A percentile compares a stretch with the other conserved stretches of the same genome.
These are phyloP conservation scores for Ceratobasidium papillatum DNA, from an alignment of 1,284 basidiomycete species.

Conservation along the genomic window DNA sequence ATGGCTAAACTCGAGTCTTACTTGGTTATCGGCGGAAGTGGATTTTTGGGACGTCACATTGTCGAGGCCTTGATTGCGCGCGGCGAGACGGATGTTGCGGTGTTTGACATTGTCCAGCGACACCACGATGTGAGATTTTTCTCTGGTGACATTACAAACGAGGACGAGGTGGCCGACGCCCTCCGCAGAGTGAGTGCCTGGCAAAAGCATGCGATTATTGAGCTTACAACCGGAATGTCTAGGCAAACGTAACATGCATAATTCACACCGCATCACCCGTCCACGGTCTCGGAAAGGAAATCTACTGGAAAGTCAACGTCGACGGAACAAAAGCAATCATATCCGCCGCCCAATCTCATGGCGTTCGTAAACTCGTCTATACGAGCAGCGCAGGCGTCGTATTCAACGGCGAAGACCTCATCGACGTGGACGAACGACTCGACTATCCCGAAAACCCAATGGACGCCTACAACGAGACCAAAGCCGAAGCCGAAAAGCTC, in stretches of 20 bases:
- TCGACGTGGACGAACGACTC: conserved; percentile 90
- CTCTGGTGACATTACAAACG: conserved; percentile 84
- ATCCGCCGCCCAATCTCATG: conserved; percentile 74
- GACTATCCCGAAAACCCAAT: conserved; percentile 78
- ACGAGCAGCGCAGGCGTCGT: conserved; percentile 95
- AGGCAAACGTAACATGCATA: conserved; percentile 86
- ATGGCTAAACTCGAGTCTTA: conserved; percentile 60
- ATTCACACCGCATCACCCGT: conserved; percentile 97
- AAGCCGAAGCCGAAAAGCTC: conserved; percentile 87
- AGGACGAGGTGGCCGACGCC: conserved; percentile 74
- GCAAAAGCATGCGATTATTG: neutral
- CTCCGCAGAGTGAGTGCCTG: conserved; percentile 70
- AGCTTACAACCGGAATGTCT: neutral
- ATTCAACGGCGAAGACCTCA: conserved; percentile 84
- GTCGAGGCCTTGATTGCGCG: conserved; percentile 82
- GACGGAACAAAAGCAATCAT: conserved; percentile 90
- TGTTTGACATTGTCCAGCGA: conserved; percentile 91
- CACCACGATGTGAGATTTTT: conserved; percentile 82
- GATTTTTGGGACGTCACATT: conserved; percentile 91
- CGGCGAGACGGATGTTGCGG: conserved; percentile 77
- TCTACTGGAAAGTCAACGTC: conserved; percentile 96
- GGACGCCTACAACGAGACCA: conserved; percentile 97
- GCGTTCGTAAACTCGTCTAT: conserved; percentile 89
- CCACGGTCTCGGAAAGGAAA: conserved; percentile 70
- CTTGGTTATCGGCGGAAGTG: conserved; percentile 90